Evolutionary conservation across 2,329 filamentous ascomycete genomes (phyloP).

Genomic region (Colletotrichum ledebouriae): DNA sequence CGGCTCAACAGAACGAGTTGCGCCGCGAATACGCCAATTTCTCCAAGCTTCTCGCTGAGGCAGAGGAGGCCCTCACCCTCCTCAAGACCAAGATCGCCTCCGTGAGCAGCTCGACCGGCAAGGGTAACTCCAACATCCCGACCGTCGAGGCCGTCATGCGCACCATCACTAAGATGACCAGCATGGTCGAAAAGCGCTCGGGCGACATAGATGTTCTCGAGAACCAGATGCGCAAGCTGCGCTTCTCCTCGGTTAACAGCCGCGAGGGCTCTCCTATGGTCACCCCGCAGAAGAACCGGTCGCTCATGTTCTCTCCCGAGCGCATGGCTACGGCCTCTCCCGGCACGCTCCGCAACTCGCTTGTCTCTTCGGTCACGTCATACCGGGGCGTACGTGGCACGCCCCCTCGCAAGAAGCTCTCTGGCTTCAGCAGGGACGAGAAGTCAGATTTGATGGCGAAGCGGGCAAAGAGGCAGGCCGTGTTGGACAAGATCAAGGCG

Average conservation of each 20-base stretch:
- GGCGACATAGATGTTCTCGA: conserved; percentile 93
- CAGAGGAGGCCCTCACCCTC: conserved; percentile 84
- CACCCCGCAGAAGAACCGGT: conserved; percentile 54
- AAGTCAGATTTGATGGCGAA: conserved; percentile 69
- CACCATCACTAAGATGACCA: conserved; percentile 93
- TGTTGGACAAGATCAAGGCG: conserved; percentile 64
- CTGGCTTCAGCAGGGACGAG: conserved; percentile 71
- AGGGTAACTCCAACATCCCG: conserved; percentile 68
- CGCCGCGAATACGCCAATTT: conserved; percentile 81
- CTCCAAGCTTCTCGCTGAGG: conserved; percentile 79
- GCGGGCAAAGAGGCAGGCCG: conserved; percentile 64
- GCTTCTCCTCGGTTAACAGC: conserved; percentile 60
- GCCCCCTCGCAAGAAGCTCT: conserved; percentile 72
- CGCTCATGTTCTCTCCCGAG: conserved; percentile 59
- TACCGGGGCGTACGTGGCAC: conserved; percentile 53
- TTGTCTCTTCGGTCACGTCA: conserved; percentile 58
- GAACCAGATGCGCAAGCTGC: conserved; percentile 83
- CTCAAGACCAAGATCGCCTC: conserved; percentile 83
- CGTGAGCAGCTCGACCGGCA: conserved; percentile 64
- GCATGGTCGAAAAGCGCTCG: conserved; percentile 90
- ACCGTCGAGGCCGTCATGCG: conserved; percentile 93
- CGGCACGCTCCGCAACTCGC: conserved; percentile 57
- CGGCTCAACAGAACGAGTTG: conserved; percentile 85
- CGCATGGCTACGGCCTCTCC: conserved; percentile 54
- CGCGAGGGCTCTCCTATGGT: conserved; percentile 59